A percentile compares a stretch with the other conserved stretches of the same genome.
These are phyloP conservation scores for Wickerhamomyces sp. DNA, from an alignment of 1,139 yeast species.

Conservation along the genomic window DNA sequence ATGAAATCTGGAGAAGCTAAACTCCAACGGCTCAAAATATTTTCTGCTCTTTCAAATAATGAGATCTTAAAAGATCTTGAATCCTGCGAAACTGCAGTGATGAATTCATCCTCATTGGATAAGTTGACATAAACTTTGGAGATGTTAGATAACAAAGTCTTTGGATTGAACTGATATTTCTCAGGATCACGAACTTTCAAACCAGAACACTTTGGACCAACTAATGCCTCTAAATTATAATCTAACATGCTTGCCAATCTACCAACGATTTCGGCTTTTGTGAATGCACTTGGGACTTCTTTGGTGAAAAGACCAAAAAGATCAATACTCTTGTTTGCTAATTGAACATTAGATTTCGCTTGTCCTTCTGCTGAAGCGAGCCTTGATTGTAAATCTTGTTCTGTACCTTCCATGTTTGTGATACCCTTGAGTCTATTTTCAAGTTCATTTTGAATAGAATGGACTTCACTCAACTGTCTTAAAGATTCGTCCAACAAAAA, in stretches of 20 bases:
- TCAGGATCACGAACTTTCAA: slow-evolving; percentile 83
- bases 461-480: slow-evolving; percentile 72
- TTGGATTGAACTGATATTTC: slow-evolving; percentile 80
- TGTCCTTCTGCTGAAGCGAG: slow-evolving; percentile 63
- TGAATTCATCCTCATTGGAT: slow-evolving; percentile 57
- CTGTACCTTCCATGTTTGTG: slow-evolving; percentile 48
- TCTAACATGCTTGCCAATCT: slow-evolving; percentile 94
- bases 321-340: slow-evolving; percentile 78
- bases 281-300: slow-evolving; percentile 84
- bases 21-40: slow-evolving; percentile 53
- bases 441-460: slow-evolving; percentile 60
- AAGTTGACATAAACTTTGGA: slow-evolving; percentile 75
- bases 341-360: slow-evolving; percentile 77
- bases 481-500: slow-evolving; percentile 88
- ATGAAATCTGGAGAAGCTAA: slow-evolving; percentile 54
- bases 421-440: slow-evolving; percentile 35
- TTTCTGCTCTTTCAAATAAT: slow-evolving; percentile 66
- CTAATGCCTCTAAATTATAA: slow-evolving; percentile 83
- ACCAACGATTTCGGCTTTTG: slow-evolving; percentile 85
- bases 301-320: slow-evolving; percentile 77
- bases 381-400: slow-evolving; percentile 50
- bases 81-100: slow-evolving; percentile 81
- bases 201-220: slow-evolving; percentile 91
- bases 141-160: slow-evolving; percentile 59
- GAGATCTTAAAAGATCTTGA: slow-evolving; percentile 74